phyloP scores from a whole-genome alignment of 2,329 filamentous ascomycete genomes.

The Cadophora malorum region DNA sequence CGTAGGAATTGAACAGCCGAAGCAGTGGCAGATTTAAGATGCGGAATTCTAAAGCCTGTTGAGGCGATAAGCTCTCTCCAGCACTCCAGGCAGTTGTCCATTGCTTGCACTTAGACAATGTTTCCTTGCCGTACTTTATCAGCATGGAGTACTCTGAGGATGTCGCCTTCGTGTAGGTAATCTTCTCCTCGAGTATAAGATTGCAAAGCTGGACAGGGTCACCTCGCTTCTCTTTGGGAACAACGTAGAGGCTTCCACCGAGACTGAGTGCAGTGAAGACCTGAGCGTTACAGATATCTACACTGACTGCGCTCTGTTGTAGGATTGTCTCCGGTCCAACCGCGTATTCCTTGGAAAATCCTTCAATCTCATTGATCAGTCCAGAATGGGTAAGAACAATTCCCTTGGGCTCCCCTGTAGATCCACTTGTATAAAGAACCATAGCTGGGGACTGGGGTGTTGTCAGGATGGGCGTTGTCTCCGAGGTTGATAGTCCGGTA shows the following conservation, averaged over 20 bases:
- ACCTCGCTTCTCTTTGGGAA: slow-evolving; percentile 18
- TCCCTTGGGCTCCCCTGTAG: slow-evolving; percentile 49
- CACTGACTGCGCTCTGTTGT: slow-evolving; percentile 34
- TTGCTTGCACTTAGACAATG: neutral
- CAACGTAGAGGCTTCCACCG: slow-evolving; percentile 31
- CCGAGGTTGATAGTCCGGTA: neutral
- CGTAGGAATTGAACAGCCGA: slow-evolving; percentile 33
- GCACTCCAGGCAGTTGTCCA: slow-evolving; percentile 41
- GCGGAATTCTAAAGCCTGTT: slow-evolving; percentile 23
- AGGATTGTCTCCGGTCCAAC: slow-evolving; percentile 27
- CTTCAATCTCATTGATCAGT: slow-evolving; percentile 38
- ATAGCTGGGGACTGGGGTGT: neutral
- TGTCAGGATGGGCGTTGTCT: neutral
- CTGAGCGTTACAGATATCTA: slow-evolving; percentile 33
- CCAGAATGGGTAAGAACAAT: slow-evolving; percentile 44
- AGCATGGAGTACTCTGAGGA: slow-evolving; percentile 33
- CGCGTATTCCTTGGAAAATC: slow-evolving; percentile 14
- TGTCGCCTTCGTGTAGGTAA: slow-evolving; percentile 35
- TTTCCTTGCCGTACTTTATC: slow-evolving; percentile 5
- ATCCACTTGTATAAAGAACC: slow-evolving; percentile 34
- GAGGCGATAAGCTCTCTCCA: slow-evolving; percentile 38
- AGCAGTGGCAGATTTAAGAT: slow-evolving; percentile 31
- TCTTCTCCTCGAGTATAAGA: slow-evolving; percentile 26
- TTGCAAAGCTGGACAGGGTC: slow-evolving; percentile 31
- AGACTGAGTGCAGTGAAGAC: slow-evolving; percentile 30